These are phyloP conservation scores for Fonsecaea multimorphosa DNA, from an alignment of 2,329 filamentous ascomycete genomes.

Conservation along the genomic window DNA sequence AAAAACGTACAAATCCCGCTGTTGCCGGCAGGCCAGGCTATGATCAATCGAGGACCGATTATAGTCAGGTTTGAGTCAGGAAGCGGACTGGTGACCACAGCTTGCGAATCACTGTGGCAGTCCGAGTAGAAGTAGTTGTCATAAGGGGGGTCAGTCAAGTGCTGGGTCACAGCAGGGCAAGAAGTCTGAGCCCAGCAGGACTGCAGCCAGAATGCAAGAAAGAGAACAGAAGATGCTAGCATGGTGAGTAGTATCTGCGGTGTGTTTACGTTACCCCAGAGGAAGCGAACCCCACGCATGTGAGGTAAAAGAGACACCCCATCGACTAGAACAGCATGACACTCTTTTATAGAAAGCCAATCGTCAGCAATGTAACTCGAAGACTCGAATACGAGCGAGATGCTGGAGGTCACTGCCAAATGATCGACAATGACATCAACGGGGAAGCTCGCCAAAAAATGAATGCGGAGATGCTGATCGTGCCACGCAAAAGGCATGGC, in stretches of 20 bases:
- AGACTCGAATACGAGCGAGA: background rate
- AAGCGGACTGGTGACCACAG: conserved; percentile 65
- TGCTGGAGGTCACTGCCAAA: background rate
- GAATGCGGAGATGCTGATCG: conserved; percentile 27
- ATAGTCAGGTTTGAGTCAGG: conserved; percentile 60
- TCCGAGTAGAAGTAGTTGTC: conserved; percentile 71
- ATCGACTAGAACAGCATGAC: background rate
- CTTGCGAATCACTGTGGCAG: conserved; percentile 64
- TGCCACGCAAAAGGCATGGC: conserved; percentile 20
- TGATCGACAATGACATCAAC: conserved; percentile 29
- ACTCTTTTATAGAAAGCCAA: conserved; percentile 15
- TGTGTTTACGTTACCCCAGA: background rate
- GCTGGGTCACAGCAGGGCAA: conserved; percentile 46
- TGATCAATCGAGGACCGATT: conserved; percentile 63
- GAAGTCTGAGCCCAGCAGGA: conserved; percentile 36
- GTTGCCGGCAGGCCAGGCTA: conserved; percentile 71
- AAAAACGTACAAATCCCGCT: conserved; percentile 67
- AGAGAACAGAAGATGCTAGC: conserved; percentile 28
- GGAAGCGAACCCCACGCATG: conserved; percentile 2
- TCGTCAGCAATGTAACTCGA: background rate
- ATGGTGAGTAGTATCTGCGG: conserved; percentile 33
- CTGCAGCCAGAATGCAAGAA: conserved; percentile 36
- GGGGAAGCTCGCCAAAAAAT: background rate
- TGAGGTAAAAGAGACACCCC: background rate
- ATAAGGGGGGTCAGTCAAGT: conserved; percentile 64